These are phyloP conservation scores for Backusella sp. DNA, from an alignment of 192 early-diverging fungal genomes.

Conservation along the genomic window DNA sequence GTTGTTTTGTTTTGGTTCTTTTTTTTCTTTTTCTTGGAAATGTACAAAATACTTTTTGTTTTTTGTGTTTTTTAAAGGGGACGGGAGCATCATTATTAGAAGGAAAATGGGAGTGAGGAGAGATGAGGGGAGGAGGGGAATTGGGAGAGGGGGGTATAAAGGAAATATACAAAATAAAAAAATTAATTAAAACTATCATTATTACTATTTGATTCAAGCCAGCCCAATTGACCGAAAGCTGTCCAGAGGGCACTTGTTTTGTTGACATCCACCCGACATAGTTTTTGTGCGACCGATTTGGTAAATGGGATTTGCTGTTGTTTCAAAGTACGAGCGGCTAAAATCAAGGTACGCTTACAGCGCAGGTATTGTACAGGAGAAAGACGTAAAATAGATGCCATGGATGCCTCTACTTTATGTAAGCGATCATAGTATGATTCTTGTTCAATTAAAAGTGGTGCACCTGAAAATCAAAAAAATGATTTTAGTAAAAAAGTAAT, in stretches of 20 bases:
- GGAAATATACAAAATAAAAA: neutral
- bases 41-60: slow-evolving; percentile 8
- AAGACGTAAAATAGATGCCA: slow-evolving; percentile 80
- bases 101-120: neutral
- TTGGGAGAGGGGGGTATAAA: neutral
- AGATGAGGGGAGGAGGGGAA: neutral
- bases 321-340: slow-evolving; percentile 49
- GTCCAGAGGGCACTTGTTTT: slow-evolving; percentile 88
- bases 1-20: slow-evolving; percentile 6
- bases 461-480: slow-evolving; percentile 30
- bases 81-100: neutral
- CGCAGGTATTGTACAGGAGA: slow-evolving; percentile 81
- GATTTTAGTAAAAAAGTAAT: neutral
- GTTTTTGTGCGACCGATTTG: slow-evolving; percentile 89
- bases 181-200: neutral
- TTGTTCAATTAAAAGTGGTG: slow-evolving; percentile 36
- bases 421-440: slow-evolving; percentile 50
- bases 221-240: slow-evolving; percentile 83
- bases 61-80: neutral
- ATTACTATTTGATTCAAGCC: slow-evolving; percentile 52
- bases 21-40: slow-evolving; percentile 3
- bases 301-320: slow-evolving; percentile 57
- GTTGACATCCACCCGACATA: slow-evolving; percentile 93
- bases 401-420: slow-evolving; percentile 63
- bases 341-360: slow-evolving; percentile 81